Evolutionary conservation across 1,139 yeast genomes (phyloP).

Genomic region (Scheffersomyces insectosa): DNA sequence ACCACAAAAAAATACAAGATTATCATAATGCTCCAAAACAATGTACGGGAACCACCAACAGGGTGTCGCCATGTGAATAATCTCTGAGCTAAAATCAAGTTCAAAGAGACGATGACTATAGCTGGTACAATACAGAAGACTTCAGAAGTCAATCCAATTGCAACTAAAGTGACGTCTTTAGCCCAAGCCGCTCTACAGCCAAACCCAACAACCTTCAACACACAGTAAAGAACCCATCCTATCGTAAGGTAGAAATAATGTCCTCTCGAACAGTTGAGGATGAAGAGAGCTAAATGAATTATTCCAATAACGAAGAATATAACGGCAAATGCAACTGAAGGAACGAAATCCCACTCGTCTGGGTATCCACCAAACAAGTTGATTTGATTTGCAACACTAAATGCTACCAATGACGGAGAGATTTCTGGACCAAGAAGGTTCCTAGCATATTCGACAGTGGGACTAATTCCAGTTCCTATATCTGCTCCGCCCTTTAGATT

Average conservation of each 20-base stretch:
- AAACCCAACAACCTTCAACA: constrained; percentile 59
- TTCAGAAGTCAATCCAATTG: constrained; percentile 59
- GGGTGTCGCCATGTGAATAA: constrained; percentile 85
- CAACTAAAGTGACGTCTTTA: constrained; percentile 42
- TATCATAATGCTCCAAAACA: constrained; percentile 59
- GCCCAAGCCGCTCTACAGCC: constrained; percentile 64
- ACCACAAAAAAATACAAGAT: constrained; percentile 53
- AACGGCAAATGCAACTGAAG: constrained; percentile 59
- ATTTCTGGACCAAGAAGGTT: constrained; percentile 28
- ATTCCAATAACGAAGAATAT: constrained; percentile 51
- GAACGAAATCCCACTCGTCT: constrained; percentile 53
- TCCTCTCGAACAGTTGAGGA: constrained; percentile 53
- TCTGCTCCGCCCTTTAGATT: constrained; percentile 44
- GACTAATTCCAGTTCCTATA: constrained; percentile 50
- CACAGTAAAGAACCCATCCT: constrained; percentile 56
- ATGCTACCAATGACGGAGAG: constrained; percentile 37
- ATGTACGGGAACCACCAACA: constrained; percentile 59
- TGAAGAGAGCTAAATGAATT: constrained; percentile 51
- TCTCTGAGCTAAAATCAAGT: constrained; percentile 72
- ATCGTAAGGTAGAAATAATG: constrained; percentile 64
- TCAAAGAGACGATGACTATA: constrained; percentile 55
- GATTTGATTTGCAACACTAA: constrained; percentile 43
- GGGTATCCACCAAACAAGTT: constrained; percentile 73
- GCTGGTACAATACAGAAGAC: constrained; percentile 61
- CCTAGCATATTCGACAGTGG: constrained; percentile 30